These are phyloP conservation scores for Thermoascus crustaceus DNA, from an alignment of 2,329 filamentous ascomycete species.

Conservation along the genomic window DNA sequence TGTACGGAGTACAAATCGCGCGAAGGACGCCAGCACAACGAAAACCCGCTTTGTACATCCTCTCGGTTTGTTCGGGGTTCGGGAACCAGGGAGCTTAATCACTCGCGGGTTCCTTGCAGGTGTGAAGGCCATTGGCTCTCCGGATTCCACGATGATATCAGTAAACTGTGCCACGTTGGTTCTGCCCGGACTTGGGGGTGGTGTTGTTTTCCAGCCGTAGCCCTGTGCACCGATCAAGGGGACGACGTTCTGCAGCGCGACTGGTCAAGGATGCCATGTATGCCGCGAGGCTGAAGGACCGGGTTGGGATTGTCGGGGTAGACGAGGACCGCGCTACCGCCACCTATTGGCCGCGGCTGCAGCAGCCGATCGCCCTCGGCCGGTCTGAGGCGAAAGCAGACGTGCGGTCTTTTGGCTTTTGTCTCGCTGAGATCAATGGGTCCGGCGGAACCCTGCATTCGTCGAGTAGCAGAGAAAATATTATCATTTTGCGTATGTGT, in stretches of 20 bases:
- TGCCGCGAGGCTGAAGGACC: too few species aligned
- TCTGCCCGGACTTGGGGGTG: not conserved
- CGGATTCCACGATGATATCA: constrained; percentile 6
- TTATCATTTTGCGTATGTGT: constrained; percentile 2
- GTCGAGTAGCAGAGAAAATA: constrained; percentile 1
- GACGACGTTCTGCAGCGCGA: not conserved
- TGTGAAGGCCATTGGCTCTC: constrained; percentile 4
- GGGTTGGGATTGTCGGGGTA: constrained; percentile 1
- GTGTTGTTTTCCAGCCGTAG: constrained; percentile 5
- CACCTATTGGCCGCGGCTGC: not conserved
- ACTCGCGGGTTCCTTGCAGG: constrained; percentile 7
- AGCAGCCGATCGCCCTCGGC: not conserved
- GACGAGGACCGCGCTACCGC: constrained; percentile 1
- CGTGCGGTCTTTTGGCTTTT: constrained; percentile 1
- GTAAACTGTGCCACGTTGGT: constrained; percentile 4
- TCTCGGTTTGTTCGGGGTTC: not conserved
- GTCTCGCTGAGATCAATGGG: not conserved
- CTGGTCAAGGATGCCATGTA: constrained; percentile 1
- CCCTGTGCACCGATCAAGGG: not conserved
- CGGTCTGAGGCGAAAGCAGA: constrained; percentile 1
- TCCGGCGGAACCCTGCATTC: not conserved
- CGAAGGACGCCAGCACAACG: too few species aligned
- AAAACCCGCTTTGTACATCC: not conserved
- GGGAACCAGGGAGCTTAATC: not conserved
- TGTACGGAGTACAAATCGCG: too few species aligned